These are phyloP conservation scores for Taxillus chinensis DNA, from an alignment of 164 flowering plant genomes.

Conservation along the genomic window DNA sequence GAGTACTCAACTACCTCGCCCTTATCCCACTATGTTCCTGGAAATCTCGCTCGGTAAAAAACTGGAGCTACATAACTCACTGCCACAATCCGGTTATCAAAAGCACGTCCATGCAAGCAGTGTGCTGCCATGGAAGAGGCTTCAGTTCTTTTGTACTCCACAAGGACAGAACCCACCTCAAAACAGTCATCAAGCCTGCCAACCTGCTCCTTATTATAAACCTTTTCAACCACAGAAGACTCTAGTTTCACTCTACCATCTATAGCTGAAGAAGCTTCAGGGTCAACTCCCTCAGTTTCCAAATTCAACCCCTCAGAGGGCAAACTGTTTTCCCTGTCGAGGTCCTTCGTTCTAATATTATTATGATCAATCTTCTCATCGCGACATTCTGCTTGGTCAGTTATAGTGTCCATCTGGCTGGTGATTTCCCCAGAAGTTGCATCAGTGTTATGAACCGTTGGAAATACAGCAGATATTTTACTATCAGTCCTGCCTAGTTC, in stretches of 20 bases:
- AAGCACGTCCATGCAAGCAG: constrained; percentile 65
- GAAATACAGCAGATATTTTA: constrained; percentile 12
- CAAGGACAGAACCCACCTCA: constrained; percentile 56
- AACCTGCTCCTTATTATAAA: constrained; percentile 10
- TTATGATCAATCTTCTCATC: constrained; percentile 7
- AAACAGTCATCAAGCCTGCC: constrained; percentile 16
- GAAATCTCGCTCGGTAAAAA: constrained; percentile 43
- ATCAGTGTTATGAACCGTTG: not conserved
- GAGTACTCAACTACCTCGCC: too few species aligned
- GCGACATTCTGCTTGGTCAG: constrained; percentile 2
- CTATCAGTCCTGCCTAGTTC: constrained; percentile 12
- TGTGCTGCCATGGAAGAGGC: constrained; percentile 76
- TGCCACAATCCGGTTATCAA: constrained; percentile 43
- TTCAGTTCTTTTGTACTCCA: constrained; percentile 71
- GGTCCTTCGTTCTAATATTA: constrained; percentile 7
- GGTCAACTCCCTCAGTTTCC: constrained; percentile 7
- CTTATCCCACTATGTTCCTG: constrained; percentile 12
- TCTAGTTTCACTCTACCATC: constrained; percentile 6
- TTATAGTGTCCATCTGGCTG: constrained; percentile 6
- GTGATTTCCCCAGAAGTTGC: constrained; percentile 7
- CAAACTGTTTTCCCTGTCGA: constrained; percentile 6
- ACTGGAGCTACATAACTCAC: constrained; percentile 52
- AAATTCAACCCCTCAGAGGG: constrained; percentile 8
- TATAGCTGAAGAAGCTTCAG: constrained; percentile 7
- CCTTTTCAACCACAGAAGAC: constrained; percentile 11